phyloP scores from a whole-genome alignment of 768 basidiomycete species.

The Mycena rosella region DNA sequence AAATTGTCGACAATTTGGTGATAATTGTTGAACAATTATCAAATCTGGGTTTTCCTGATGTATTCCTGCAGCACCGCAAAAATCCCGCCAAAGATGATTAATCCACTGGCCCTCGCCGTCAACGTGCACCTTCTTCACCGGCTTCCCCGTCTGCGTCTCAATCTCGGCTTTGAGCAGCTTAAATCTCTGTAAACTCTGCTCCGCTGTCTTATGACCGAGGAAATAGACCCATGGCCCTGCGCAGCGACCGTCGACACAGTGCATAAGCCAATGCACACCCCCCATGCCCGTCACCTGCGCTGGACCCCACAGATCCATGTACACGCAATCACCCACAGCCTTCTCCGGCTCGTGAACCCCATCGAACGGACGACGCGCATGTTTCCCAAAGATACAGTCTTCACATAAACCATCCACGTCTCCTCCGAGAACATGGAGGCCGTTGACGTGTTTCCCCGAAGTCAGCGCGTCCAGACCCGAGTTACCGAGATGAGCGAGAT shows the following conservation, averaged over 20 bases:
- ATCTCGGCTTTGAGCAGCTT: not conserved
- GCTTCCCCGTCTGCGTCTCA: not conserved
- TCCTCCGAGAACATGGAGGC: not conserved
- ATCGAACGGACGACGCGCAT: conserved; percentile 18
- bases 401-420: not conserved
- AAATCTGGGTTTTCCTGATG: no score
- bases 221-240: not conserved
- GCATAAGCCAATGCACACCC: not conserved
- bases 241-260: not conserved
- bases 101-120: conserved; percentile 17
- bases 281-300: not conserved
- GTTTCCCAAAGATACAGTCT: conserved; percentile 14
- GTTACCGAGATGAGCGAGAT: conserved; percentile 20
- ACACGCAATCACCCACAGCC: conserved; percentile 14
- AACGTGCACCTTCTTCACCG: not conserved
- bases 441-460: conserved; percentile 14
- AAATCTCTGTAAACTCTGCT: not conserved
- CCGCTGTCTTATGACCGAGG: not conserved
- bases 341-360: conserved; percentile 10
- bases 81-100: conserved; percentile 8
- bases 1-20: no score
- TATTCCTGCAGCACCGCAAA: not conserved
- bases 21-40: no score
- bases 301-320: conserved; percentile 26
- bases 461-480: conserved; percentile 3